phyloP scores from a whole-genome alignment of 192 early-diverging fungal genomes.

The Chytriomyces confervae region DNA sequence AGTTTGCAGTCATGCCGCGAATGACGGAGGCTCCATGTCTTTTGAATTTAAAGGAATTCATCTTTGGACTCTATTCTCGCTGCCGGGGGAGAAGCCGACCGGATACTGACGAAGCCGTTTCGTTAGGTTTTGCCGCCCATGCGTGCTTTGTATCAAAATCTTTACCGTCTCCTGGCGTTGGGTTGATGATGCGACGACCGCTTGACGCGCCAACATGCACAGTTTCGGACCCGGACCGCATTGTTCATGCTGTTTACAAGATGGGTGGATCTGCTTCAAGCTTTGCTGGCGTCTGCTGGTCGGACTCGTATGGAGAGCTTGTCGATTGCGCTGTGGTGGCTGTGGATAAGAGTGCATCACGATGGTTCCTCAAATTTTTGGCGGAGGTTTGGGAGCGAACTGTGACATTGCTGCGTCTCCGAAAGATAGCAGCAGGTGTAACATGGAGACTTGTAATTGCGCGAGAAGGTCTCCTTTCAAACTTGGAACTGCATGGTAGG shows the following conservation, averaged over 20 bases:
- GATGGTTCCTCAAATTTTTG: conserved; percentile 21
- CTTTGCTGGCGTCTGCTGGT: conserved; percentile 13
- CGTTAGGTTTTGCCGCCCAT: not conserved
- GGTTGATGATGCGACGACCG: conserved; percentile 18
- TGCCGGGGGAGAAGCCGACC: not conserved
- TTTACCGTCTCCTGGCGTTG: not conserved
- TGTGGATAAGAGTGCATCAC: not conserved
- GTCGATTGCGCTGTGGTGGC: conserved; percentile 4
- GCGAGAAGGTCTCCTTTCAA: not conserved
- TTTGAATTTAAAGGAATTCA: conserved; percentile 18
- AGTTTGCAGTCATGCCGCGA: conserved; percentile 19
- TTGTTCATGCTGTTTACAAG: conserved; percentile 16
- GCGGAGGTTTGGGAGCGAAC: conserved; percentile 29
- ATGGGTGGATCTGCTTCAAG: not conserved
- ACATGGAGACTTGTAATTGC: conserved; percentile 29
- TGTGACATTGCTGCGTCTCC: conserved; percentile 5
- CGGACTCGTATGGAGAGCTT: conserved; percentile 28
- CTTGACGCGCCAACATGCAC: not conserved
- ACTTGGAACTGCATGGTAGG: conserved; percentile 9
- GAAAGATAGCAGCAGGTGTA: not conserved
- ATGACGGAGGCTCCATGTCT: conserved; percentile 6
- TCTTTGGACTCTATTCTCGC: conserved; percentile 26
- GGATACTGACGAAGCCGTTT: not conserved
- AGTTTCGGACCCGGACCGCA: conserved; percentile 27
- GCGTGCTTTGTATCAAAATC: conserved; percentile 18